Percentiles rank a stretch among this genome's conserved stretches.
These are phyloP conservation scores for Fusarium cicatricum DNA, from an alignment of 2,329 filamentous ascomycete genomes.

Conservation along the genomic window DNA sequence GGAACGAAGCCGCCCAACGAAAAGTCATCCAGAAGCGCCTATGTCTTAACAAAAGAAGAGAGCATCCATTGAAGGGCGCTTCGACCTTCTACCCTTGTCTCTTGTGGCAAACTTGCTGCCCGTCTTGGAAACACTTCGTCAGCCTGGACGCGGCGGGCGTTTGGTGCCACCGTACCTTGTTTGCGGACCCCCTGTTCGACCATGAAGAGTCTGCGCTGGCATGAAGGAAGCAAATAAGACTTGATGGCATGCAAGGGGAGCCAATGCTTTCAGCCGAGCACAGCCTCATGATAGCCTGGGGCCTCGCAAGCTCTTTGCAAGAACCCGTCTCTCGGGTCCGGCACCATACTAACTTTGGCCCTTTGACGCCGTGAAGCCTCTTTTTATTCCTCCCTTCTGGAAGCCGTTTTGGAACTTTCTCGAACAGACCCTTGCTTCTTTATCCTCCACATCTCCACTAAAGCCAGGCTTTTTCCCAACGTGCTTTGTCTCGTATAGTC, in stretches of 20 bases:
- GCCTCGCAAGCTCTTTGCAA: conserved; percentile 1
- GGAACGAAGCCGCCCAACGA: background rate
- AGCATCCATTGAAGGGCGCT: background rate
- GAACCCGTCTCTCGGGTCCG: conserved; percentile 1
- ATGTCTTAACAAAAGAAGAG: background rate
- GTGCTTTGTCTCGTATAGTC: background rate
- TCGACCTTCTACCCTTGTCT: background rate
- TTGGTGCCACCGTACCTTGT: conserved; percentile 13
- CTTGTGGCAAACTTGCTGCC: conserved; percentile 22
- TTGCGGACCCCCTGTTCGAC: conserved; percentile 1
- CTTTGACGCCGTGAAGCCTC: conserved; percentile 4
- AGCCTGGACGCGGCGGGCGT: conserved; percentile 12
- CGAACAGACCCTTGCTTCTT: background rate
- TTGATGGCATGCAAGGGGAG: conserved; percentile 9
- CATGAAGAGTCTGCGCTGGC: background rate
- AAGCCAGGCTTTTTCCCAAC: background rate
- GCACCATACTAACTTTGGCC: background rate
- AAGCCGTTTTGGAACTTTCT: conserved; percentile 9
- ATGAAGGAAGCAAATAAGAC: conserved; percentile 2
- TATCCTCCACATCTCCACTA: background rate
- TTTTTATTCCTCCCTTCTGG: conserved; percentile 11
- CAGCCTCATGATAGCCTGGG: background rate
- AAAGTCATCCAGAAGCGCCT: background rate
- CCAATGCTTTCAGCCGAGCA: conserved; percentile 5
- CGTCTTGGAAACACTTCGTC: conserved; percentile 12